A percentile compares a stretch with the other conserved stretches of the same genome.
These are phyloP conservation scores for Cylindrotheca closterium DNA, from an alignment of 108 stramenopile species.

Conservation along the genomic window DNA sequence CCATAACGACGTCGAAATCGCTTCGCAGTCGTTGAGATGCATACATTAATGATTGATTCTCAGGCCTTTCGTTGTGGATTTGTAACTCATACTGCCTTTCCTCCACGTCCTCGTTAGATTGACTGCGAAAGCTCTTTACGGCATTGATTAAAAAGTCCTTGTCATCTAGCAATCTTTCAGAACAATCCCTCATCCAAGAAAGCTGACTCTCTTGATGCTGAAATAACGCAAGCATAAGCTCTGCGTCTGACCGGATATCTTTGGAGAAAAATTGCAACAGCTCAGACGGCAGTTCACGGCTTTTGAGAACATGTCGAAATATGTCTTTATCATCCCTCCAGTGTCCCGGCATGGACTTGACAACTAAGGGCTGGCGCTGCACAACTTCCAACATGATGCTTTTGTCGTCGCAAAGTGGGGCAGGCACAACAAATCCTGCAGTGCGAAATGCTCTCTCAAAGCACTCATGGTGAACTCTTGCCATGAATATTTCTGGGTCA, in stretches of 20 bases:
- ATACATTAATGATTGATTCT: conserved; percentile 26
- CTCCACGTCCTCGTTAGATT: too few species aligned
- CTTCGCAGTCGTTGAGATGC: conserved; percentile 36
- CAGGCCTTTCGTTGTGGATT: neutral
- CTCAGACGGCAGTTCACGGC: conserved; percentile 1
- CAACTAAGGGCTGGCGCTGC: conserved; percentile 4
- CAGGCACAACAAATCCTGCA: conserved; percentile 20
- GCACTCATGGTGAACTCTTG: conserved; percentile 10
- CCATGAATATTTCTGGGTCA: conserved; percentile 29
- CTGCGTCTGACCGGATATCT: conserved; percentile 12
- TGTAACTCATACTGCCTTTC: too few species aligned
- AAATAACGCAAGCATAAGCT: conserved; percentile 9
- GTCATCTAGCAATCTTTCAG: conserved; percentile 16
- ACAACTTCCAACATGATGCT: conserved; percentile 22
- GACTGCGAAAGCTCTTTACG: neutral
- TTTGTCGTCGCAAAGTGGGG: conserved; percentile 24
- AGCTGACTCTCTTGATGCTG: conserved; percentile 5
- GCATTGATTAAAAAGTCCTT: conserved; percentile 16
- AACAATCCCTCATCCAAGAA: conserved; percentile 9
- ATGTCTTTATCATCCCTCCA: conserved; percentile 30
- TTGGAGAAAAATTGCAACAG: conserved; percentile 28
- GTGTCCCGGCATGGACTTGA: conserved; percentile 17
- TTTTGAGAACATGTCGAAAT: conserved; percentile 3
- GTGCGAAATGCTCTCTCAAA: conserved; percentile 3
- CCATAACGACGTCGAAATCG: conserved; percentile 37